Base-by-base conservation (phyloP, 1,139 yeast species). In the Maudiozyma humilis region DNA sequence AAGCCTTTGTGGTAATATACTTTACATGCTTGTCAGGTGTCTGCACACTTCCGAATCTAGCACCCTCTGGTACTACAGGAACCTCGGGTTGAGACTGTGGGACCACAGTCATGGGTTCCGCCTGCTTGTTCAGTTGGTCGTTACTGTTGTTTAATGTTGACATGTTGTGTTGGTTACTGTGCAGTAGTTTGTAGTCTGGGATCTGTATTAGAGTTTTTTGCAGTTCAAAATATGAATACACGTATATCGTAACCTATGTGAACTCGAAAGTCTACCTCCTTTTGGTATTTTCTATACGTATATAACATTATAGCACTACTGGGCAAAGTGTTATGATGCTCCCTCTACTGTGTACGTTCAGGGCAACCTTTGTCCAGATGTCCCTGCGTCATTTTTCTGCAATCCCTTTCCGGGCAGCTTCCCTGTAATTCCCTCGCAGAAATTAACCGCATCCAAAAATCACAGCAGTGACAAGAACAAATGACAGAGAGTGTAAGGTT, bases 11-110 rank as follows among this genome's bases (percentile, higher is more conserved):
- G 2, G 73, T 71, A 16, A 68, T 57, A 44, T 62, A 51, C 44
- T 59, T 61, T 12, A 68, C 65, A 46, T 65, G 68, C 54, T 72
- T 65, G 19, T 67, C 49, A 1, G 73, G 72, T 51, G 72, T 62
- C 5, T 64, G 69, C 1, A 67, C 71, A 48, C 71, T 54, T 40
- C 51, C 56, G 46, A 66, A 37, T 18, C 47, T 44, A 5, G 23
- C 47, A 7, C 51, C 54, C 19, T 51, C 56, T 3, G 38, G 31
- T 3, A 35, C 27, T 7, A 10, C 27, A 4, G 38, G 38, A 10
- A 30, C 23, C 16, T 7, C 31, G 12, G 38, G 38, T 16, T 17
- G 25, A 20, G 30, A 20, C 12, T 35, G 38, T 23, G 47, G 50
- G 7, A 44, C 45, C 10, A 44, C 37, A 3, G 47, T 42, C 33